phyloP scores from a whole-genome alignment of 176 grass and related monocot genomes.

The Areca catechu region DNA sequence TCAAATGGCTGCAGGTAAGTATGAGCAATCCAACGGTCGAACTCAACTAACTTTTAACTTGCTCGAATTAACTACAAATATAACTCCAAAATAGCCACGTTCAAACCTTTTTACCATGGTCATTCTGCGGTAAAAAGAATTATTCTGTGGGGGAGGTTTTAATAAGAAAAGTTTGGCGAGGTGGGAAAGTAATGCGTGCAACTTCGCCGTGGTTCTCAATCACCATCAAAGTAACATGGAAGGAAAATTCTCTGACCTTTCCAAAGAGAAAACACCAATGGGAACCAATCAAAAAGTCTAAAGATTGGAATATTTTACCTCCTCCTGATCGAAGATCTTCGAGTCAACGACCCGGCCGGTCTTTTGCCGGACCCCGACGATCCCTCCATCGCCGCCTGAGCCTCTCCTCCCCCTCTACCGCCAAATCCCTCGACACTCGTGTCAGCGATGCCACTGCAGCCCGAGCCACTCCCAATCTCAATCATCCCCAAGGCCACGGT shows the following conservation, averaged over 20 bases:
- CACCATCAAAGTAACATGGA: neutral
- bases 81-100: too few species aligned
- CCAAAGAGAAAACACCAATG: neutral
- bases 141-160: too few species aligned
- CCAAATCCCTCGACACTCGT: neutral
- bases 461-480: neutral
- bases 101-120: too few species aligned
- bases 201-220: neutral
- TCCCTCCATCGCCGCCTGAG: neutral
- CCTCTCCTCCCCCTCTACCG: neutral
- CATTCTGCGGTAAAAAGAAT: too few species aligned
- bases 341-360: conserved; percentile 8
- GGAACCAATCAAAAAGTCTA: neutral
- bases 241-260: conserved; percentile 2
- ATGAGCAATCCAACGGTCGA: neutral
- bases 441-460: neutral
- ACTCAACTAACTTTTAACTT: neutral
- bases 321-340: conserved; percentile 28
- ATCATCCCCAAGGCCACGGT: neutral
- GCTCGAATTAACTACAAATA: too few species aligned
- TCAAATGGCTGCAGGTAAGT: neutral
- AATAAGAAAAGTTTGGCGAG: too few species aligned
- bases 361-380: conserved; percentile 2
- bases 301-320: conserved; percentile 25
- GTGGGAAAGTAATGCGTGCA: too few species aligned